phyloP scores from a whole-genome alignment of 768 basidiomycete species.

The Boletus huronensis region DNA sequence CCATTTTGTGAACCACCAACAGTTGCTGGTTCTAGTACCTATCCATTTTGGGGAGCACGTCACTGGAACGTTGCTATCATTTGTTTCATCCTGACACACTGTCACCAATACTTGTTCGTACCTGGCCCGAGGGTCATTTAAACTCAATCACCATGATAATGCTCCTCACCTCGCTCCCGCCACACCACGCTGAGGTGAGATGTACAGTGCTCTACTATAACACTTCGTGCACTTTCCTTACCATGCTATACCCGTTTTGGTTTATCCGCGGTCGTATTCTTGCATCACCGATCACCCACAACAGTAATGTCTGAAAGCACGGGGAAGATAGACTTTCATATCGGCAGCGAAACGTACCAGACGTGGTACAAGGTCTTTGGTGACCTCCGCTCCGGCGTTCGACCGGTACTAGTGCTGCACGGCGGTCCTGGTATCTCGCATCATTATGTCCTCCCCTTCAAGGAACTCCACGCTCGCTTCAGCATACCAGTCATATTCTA shows the following conservation, averaged over 20 bases:
- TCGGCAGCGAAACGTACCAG: constrained; percentile 28
- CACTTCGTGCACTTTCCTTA: background rate
- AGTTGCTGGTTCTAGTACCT: too few species aligned
- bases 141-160: background rate
- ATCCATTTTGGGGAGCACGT: too few species aligned
- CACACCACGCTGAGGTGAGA: background rate
- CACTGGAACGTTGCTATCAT: background rate
- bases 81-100: background rate
- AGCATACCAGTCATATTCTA: constrained; percentile 46
- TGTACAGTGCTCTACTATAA: too few species aligned
- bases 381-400: constrained; percentile 30
- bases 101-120: background rate
- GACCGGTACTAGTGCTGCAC: constrained; percentile 43
- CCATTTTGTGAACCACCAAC: too few species aligned
- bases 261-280: background rate
- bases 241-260: too few species aligned
- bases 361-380: constrained; percentile 47
- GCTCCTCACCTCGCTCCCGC: background rate
- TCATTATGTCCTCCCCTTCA: constrained; percentile 39
- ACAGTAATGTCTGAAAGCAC: constrained; percentile 20
- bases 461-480: constrained; percentile 30
- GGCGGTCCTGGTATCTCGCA: constrained; percentile 43
- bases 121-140: background rate
- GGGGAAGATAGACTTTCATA: constrained; percentile 20
- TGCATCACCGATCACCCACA: background rate